phyloP scores from a whole-genome alignment of 331 rosid species.

The Quercus lobata region DNA sequence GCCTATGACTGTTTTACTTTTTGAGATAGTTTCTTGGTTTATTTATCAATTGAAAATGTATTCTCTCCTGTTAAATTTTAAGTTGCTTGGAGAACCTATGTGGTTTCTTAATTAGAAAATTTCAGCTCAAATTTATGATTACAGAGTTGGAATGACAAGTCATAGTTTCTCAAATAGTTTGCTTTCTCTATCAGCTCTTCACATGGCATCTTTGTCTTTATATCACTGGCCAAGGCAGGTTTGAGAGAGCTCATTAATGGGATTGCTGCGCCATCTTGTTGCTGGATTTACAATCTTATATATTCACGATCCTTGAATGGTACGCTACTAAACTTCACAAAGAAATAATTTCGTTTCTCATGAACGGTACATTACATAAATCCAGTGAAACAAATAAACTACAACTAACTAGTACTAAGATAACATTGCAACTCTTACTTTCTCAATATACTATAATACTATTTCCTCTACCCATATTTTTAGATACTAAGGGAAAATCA shows the following conservation, averaged over 20 bases:
- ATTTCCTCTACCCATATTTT: no score
- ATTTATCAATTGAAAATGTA: background rate
- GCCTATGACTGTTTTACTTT: background rate
- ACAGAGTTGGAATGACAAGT: background rate
- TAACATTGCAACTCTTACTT: no score
- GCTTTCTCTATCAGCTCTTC: background rate
- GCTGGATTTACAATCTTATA: background rate
- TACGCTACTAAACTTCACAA: no score
- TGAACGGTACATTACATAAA: no score
- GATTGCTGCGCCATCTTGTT: no score
- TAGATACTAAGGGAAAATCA: no score
- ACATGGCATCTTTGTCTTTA: background rate
- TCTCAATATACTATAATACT: no score
- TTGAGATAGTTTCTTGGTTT: background rate
- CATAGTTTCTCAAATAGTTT: background rate
- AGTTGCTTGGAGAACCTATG: background rate
- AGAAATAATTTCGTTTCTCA: no score
- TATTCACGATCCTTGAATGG: no score
- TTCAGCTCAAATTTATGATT: constrained; percentile 7
- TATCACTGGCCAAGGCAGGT: background rate
- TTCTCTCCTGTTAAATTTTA: background rate
- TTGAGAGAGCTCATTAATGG: background rate
- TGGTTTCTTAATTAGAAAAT: constrained; percentile 2
- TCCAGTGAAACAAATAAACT: no score
- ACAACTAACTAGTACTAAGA: no score